phyloP scores from a whole-genome alignment of 495 filamentous ascomycete species.

The Penicillium fimorum region DNA sequence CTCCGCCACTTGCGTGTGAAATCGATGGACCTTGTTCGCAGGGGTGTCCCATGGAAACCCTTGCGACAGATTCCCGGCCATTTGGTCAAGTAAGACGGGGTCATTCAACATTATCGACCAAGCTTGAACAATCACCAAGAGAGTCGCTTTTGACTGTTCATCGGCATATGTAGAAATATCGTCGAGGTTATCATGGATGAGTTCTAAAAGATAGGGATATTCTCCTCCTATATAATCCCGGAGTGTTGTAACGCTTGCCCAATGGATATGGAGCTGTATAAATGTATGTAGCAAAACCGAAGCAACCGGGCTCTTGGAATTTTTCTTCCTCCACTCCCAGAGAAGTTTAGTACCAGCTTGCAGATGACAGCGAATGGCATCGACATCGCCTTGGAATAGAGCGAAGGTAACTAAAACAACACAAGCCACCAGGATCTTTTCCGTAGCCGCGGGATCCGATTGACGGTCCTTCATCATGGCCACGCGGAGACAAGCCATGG shows the following conservation, averaged over 20 bases:
- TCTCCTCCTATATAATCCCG: background rate
- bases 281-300: conserved; percentile 11
- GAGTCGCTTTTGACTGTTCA: background rate
- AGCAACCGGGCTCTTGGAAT: conserved; percentile 1
- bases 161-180: conserved; percentile 1
- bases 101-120: conserved; percentile 1
- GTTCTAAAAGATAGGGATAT: conserved; percentile 1
- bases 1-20: background rate
- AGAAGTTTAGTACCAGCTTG: conserved; percentile 11
- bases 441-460: conserved; percentile 3
- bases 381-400: conserved; percentile 45
- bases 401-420: conserved; percentile 50
- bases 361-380: conserved; percentile 27
- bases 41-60: background rate
- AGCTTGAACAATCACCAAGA: background rate
- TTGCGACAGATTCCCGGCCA: background rate
- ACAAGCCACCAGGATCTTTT: conserved; percentile 36
- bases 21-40: background rate
- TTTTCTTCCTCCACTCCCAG: conserved; percentile 13
- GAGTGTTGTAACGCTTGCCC: conserved; percentile 1
- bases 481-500: conserved; percentile 30
- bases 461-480: conserved; percentile 22
- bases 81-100: background rate
- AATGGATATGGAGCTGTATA: conserved; percentile 11
- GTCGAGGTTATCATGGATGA: background rate